Evolutionary conservation across 306 rosid species (phyloP), one percentile per base, ranked within the genome.

Genomic region (Quercus cerris): DNA sequence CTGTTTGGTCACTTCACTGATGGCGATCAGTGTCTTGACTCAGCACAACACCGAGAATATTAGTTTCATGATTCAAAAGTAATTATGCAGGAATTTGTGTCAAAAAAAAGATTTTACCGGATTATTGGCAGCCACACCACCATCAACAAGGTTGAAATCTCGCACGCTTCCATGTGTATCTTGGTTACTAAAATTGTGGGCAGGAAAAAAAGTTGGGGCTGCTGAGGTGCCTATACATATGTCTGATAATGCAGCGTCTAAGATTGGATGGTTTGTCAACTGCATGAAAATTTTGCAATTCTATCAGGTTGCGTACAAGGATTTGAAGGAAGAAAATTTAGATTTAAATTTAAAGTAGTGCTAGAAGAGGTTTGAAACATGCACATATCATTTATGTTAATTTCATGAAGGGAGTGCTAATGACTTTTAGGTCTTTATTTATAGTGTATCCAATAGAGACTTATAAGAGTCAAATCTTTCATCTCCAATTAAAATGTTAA

Each of bases 21-120:
- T 78, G 61, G 91, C 94, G 46, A 86, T 80, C 77, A 84, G 77
- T 52, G 87, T 75, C 94, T 87, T 78, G 52, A 85, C 1, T 28
- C n/a, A 0, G n/a, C 67, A 6, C 56, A 41, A 38, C n/a, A 41
- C 12, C 46, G 7, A 27, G 15, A 15, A 14, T 27, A 23, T 51
- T 71, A 23, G 58, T 71, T 72, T 49, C 44, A 54, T 46, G 23
- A 31, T 31, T 69, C 12, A 18, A n/a, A 5, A 18, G 1, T 33
- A n/a, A 14, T 9, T 59, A 9, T 23, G 23, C 30, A 59, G 27
- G 66, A 58, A 23, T 59, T n/a, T 10, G 38, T 17, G 22, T 33
- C 0, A 33, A 49, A 11, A 49, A 2, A 49, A 67, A n/a, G 13
- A 31, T 17, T 2, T 62, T 75, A 86, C 86, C 71, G 81, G 86